Conservation (phyloP, 139 green algal genomes). For the Dunaliella sp. region DNA sequence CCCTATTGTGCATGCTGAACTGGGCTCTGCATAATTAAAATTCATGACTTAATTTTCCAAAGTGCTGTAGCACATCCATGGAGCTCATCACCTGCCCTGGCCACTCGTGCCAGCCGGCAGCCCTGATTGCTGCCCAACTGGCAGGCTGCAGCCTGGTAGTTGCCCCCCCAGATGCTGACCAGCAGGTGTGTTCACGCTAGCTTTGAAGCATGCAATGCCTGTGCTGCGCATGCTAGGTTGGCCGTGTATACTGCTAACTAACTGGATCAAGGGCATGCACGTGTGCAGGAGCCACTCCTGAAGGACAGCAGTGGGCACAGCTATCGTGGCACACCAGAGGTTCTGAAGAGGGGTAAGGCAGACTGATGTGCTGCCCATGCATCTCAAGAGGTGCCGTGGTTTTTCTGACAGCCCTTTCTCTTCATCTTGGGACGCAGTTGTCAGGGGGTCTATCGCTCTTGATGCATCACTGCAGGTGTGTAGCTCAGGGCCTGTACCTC, state of each 20-base stretch:
- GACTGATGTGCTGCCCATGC: not conserved
- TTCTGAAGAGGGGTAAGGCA: not conserved
- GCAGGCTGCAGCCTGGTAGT: conserved; percentile 40
- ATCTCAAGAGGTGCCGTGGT: not conserved
- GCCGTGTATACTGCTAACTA: too few species aligned
- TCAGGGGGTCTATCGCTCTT: too few species aligned
- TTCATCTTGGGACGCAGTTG: too few species aligned
- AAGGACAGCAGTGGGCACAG: not conserved
- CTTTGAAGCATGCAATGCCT: not conserved
- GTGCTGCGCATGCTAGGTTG: not conserved
- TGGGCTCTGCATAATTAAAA: too few species aligned
- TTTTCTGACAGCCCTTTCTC: not conserved
- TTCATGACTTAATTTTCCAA: too few species aligned
- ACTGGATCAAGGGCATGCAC: too few species aligned
- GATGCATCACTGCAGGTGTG: too few species aligned
- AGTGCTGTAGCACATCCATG: too few species aligned
- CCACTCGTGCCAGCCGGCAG: conserved; percentile 32
- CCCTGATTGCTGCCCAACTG: conserved; percentile 40
- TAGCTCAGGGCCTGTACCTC: too few species aligned
- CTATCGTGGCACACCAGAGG: not conserved
- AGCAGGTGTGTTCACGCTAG: conserved; percentile 26
- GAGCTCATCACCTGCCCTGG: not conserved
- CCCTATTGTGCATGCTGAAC: too few species aligned
- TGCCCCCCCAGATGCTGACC: conserved; percentile 46
- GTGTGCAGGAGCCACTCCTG: conserved; percentile 2